A percentile compares a stretch with the other conserved stretches of the same genome.
These are phyloP conservation scores for Magnusiomyces suaveolens DNA, from an alignment of 1,139 yeast species.

Conservation along the genomic window DNA sequence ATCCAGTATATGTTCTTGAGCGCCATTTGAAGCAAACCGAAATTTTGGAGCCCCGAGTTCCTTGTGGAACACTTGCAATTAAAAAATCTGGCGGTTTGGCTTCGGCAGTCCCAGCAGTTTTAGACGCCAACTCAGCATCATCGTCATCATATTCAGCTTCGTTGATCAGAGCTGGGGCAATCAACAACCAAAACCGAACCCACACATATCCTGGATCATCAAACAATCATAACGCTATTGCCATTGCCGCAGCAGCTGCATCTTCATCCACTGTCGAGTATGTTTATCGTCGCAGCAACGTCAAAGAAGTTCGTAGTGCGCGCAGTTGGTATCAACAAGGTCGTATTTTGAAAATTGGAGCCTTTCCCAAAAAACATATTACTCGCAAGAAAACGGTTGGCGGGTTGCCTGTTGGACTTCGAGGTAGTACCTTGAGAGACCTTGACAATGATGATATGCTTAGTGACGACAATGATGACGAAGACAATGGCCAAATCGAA, in stretches of 20 bases:
- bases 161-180: neutral
- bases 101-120: neutral
- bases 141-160: neutral
- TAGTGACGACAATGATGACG: constrained; percentile 8
- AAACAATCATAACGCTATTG: neutral
- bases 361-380: constrained; percentile 48
- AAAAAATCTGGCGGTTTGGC: constrained; percentile 16
- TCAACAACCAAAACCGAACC: neutral
- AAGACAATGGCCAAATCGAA: constrained; percentile 20
- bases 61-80: constrained; percentile 59
- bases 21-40: constrained; percentile 64
- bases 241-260: neutral
- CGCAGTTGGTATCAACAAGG: constrained; percentile 85
- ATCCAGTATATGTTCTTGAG: constrained; percentile 71
- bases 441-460: neutral
- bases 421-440: neutral
- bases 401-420: constrained; percentile 15
- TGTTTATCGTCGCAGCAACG: constrained; percentile 61
- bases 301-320: constrained; percentile 57
- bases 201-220: neutral
- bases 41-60: constrained; percentile 56
- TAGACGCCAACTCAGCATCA: neutral
- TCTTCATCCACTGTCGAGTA: constrained; percentile 18
- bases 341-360: constrained; percentile 60
- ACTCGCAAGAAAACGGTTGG: constrained; percentile 21